These are phyloP conservation scores for Malus hybrid DNA, from an alignment of 331 rosid species.

Conservation along the genomic window DNA sequence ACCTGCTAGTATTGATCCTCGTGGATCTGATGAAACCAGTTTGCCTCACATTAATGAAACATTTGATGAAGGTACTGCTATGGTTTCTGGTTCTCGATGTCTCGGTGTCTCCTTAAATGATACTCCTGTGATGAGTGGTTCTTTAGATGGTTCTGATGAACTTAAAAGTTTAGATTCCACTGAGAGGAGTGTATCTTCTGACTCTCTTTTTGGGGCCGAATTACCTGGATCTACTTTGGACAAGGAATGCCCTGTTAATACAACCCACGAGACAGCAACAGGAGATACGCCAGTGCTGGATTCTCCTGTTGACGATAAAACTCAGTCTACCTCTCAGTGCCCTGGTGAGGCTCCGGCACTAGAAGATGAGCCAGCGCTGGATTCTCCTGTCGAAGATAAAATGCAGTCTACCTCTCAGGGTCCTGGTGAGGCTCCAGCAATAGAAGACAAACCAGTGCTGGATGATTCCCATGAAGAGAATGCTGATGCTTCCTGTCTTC, in stretches of 20 bases:
- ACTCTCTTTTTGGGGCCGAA: constrained; percentile 34
- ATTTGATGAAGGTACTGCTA: constrained; percentile 33
- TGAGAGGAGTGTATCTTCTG: constrained; percentile 24
- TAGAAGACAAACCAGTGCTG: not conserved
- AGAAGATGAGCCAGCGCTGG: not conserved
- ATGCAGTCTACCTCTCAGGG: not conserved
- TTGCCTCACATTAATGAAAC: constrained; percentile 30
- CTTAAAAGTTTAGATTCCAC: constrained; percentile 22
- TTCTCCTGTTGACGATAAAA: constrained; percentile 25
- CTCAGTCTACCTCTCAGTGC: constrained; percentile 25
- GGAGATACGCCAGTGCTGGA: constrained; percentile 18
- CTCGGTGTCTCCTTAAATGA: constrained; percentile 18
- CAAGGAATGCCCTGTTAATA: constrained; percentile 26
- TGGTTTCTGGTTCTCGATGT: constrained; percentile 11
- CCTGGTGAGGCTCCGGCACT: not conserved
- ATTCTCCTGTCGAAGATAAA: not conserved
- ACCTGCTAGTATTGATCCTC: constrained; percentile 42
- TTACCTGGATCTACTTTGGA: constrained; percentile 34
- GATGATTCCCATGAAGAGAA: constrained; percentile 26
- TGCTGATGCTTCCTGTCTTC: constrained; percentile 8
- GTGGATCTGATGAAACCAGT: constrained; percentile 35
- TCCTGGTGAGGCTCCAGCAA: not conserved
- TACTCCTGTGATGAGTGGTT: constrained; percentile 19
- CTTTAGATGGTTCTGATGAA: constrained; percentile 41
- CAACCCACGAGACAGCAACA: constrained; percentile 15